These are phyloP conservation scores for Protomyces lactucae-debilis DNA, from an alignment of 1,139 yeast species.

Conservation along the genomic window DNA sequence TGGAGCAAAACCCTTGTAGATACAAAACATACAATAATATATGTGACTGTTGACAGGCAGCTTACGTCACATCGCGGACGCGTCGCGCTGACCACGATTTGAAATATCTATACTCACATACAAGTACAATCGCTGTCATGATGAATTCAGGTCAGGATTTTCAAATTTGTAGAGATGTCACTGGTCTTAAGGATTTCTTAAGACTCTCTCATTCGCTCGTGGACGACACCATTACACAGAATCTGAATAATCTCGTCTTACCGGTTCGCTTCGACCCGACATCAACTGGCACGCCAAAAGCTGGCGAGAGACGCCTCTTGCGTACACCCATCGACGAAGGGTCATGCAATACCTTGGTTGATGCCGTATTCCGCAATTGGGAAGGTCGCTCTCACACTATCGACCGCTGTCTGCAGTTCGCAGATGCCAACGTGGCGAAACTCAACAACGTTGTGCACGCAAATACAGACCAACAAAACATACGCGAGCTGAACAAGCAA, in stretches of 20 bases:
- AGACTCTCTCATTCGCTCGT: constrained; percentile 11
- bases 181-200: constrained; percentile 17
- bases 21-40: no score
- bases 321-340: constrained; percentile 12
- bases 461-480: background rate
- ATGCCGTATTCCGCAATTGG: constrained; percentile 18
- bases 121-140: no score
- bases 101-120: no score
- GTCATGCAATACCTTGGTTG: constrained; percentile 8
- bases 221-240: constrained; percentile 17
- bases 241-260: constrained; percentile 19
- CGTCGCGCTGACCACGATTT: no score
- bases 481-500: background rate
- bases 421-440: background rate
- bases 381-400: constrained; percentile 12
- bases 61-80: no score
- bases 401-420: background rate
- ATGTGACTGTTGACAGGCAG: no score
- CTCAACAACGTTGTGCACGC: background rate
- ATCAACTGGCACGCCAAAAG: background rate
- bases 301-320: constrained; percentile 4
- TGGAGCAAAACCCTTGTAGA: constrained; percentile 38
- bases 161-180: constrained; percentile 8
- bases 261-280: constrained; percentile 19
- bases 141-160: background rate